These are phyloP conservation scores for Fusarium hostae DNA, from an alignment of 2,329 filamentous ascomycete species.

Conservation along the genomic window DNA sequence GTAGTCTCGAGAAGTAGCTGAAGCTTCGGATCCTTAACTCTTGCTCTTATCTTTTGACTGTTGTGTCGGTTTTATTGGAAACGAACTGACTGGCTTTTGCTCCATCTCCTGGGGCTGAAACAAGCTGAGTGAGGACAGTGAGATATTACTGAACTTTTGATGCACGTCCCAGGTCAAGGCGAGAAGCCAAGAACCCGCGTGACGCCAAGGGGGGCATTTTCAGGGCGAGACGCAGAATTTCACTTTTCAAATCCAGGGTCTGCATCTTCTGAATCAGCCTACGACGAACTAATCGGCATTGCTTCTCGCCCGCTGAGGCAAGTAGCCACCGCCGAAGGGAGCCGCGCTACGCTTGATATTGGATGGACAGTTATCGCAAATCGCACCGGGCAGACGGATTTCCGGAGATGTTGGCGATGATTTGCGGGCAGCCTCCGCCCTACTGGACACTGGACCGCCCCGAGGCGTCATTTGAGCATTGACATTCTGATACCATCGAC, in stretches of 20 bases:
- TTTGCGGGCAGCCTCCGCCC: slow-evolving; percentile 7
- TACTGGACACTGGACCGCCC: background rate
- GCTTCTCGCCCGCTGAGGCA: slow-evolving; percentile 19
- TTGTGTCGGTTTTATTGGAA: background rate
- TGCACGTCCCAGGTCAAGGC: background rate
- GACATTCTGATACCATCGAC: slow-evolving; percentile 12
- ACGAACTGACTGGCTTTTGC: background rate
- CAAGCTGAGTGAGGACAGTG: background rate
- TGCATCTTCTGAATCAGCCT: slow-evolving; percentile 5
- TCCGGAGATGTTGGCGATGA: slow-evolving; percentile 1
- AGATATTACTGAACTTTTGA: background rate
- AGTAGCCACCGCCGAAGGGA: slow-evolving; percentile 27
- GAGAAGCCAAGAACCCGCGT: background rate
- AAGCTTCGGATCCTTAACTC: background rate
- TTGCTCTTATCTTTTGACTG: background rate
- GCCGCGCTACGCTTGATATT: slow-evolving; percentile 16
- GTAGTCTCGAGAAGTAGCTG: background rate
- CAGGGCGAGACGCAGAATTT: slow-evolving; percentile 4
- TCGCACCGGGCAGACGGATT: background rate
- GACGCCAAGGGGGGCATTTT: background rate
- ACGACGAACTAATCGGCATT: slow-evolving; percentile 3
- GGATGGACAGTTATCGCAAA: background rate
- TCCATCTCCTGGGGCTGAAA: slow-evolving; percentile 7
- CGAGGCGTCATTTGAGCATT: slow-evolving; percentile 24
- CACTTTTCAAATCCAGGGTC: slow-evolving; percentile 12